phyloP scores from a whole-genome alignment of 2,329 filamentous ascomycete genomes.

The Sarocladium kiliense region DNA sequence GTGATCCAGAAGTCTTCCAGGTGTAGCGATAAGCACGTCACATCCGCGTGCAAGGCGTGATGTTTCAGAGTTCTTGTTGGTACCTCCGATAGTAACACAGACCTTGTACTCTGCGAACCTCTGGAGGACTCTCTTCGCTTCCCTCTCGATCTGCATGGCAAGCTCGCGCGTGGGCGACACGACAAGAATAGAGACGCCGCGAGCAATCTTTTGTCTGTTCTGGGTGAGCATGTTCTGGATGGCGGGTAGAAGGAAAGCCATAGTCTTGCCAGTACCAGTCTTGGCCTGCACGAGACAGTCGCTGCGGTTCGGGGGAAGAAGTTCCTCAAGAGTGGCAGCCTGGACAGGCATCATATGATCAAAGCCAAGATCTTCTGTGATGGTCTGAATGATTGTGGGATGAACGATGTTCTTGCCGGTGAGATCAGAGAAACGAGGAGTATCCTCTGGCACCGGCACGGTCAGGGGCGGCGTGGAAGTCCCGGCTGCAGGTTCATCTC shows the following conservation, averaged over 20 bases:
- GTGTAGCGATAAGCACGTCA: slow-evolving; percentile 93
- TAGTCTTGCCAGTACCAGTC: slow-evolving; percentile 91
- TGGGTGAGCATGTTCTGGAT: slow-evolving; percentile 81
- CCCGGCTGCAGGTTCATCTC: slow-evolving; percentile 5
- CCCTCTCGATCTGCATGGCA: slow-evolving; percentile 89
- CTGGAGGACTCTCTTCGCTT: slow-evolving; percentile 86
- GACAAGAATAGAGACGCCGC: slow-evolving; percentile 85
- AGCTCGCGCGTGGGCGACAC: slow-evolving; percentile 93
- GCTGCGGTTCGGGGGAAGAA: slow-evolving; percentile 37
- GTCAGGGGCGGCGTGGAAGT: slow-evolving; percentile 12
- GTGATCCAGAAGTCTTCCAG: slow-evolving; percentile 93
- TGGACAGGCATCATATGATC: slow-evolving; percentile 52
- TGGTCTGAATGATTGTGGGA: slow-evolving; percentile 40
- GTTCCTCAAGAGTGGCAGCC: slow-evolving; percentile 42
- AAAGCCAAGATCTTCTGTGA: slow-evolving; percentile 43
- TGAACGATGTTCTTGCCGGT: slow-evolving; percentile 35
- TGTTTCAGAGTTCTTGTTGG: slow-evolving; percentile 79
- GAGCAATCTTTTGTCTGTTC: slow-evolving; percentile 85
- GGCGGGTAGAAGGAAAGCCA: slow-evolving; percentile 87
- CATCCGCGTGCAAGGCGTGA: slow-evolving; percentile 89
- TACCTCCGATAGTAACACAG: slow-evolving; percentile 94
- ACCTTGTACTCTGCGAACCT: slow-evolving; percentile 85
- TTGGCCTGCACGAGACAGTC: slow-evolving; percentile 94
- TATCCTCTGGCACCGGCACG: slow-evolving; percentile 32
- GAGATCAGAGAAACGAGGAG: slow-evolving; percentile 42